A percentile compares a stretch with the other conserved stretches of the same genome.
Conservation (phyloP, 495 filamentous ascomycete species). For the Hypomontagnella monticulosa region DNA sequence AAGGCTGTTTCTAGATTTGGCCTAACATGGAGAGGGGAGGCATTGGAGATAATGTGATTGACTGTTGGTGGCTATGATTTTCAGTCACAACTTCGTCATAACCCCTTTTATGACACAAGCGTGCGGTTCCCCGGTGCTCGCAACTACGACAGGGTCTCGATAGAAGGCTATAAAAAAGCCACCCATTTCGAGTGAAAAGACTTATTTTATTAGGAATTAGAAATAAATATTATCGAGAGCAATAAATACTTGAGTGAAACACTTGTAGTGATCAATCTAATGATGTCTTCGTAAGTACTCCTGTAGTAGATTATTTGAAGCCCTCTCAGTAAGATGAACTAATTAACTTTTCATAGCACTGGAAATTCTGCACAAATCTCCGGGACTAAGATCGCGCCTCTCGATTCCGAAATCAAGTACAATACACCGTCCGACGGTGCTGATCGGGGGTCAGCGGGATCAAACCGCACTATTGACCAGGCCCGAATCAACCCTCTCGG, state of each 20-base stretch:
- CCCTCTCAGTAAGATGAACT: background rate
- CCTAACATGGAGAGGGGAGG: background rate
- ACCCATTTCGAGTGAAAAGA: background rate
- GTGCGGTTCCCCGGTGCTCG: background rate
- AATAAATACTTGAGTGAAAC: background rate
- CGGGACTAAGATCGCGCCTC: conserved; percentile 24
- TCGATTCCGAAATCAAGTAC: conserved; percentile 20
- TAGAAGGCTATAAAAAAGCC: background rate
- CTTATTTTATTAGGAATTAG: background rate
- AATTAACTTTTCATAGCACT: conserved; percentile 12
- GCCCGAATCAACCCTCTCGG: conserved; percentile 20
- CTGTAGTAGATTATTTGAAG: background rate
- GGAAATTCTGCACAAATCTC: conserved; percentile 18
- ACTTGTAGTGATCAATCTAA: background rate
- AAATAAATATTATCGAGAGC: too few species aligned
- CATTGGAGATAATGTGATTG: conserved; percentile 6
- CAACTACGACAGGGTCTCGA: background rate
- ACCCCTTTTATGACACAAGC: conserved; percentile 23
- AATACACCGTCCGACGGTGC: conserved; percentile 5
- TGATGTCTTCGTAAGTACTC: conserved; percentile 23
- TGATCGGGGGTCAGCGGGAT: conserved; percentile 14
- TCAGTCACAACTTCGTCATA: conserved; percentile 15
- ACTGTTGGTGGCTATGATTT: conserved; percentile 15
- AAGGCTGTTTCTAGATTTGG: background rate
- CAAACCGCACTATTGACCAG: conserved; percentile 12